phyloP scores from a whole-genome alignment of 192 early-diverging fungal species.

The Coemansia sp. region DNA sequence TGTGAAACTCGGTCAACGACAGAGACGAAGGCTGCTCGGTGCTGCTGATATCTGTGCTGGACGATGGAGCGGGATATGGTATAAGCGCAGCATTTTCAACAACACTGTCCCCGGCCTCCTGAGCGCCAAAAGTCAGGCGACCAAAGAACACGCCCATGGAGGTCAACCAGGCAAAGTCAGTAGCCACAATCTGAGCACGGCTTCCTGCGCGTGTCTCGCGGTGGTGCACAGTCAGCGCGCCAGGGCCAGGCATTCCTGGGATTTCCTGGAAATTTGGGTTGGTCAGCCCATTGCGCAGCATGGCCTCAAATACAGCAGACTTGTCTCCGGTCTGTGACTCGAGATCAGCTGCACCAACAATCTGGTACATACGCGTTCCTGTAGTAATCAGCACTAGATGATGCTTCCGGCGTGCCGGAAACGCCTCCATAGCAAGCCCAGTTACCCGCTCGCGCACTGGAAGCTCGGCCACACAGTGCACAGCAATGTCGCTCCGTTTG shows the following conservation, averaged over 20 bases:
- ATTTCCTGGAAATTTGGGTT: slow-evolving; percentile 68
- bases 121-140: slow-evolving; percentile 72
- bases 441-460: slow-evolving; percentile 71
- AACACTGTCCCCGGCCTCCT: slow-evolving; percentile 74
- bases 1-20: slow-evolving; percentile 87
- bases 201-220: slow-evolving; percentile 13
- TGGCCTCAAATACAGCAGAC: slow-evolving; percentile 68
- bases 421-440: slow-evolving; percentile 81
- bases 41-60: slow-evolving; percentile 9
- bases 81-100: slow-evolving; percentile 79
- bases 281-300: slow-evolving; percentile 72
- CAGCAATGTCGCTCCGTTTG: slow-evolving; percentile 77
- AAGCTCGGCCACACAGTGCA: slow-evolving; percentile 62
- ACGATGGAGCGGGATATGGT: slow-evolving; percentile 65
- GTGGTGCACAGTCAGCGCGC: slow-evolving; percentile 39
- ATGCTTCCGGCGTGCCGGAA: slow-evolving; percentile 69
- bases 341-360: slow-evolving; percentile 68
- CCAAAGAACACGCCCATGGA: slow-evolving; percentile 87
- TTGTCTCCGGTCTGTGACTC: slow-evolving; percentile 51
- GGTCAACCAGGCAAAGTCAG: slow-evolving; percentile 89
- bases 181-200: slow-evolving; percentile 22
- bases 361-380: slow-evolving; percentile 86
- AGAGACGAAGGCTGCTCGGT: slow-evolving; percentile 70
- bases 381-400: slow-evolving; percentile 83
- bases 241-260: slow-evolving; percentile 52